phyloP scores from a whole-genome alignment of 345 rosid species.

The Luvunga scandens region DNA sequence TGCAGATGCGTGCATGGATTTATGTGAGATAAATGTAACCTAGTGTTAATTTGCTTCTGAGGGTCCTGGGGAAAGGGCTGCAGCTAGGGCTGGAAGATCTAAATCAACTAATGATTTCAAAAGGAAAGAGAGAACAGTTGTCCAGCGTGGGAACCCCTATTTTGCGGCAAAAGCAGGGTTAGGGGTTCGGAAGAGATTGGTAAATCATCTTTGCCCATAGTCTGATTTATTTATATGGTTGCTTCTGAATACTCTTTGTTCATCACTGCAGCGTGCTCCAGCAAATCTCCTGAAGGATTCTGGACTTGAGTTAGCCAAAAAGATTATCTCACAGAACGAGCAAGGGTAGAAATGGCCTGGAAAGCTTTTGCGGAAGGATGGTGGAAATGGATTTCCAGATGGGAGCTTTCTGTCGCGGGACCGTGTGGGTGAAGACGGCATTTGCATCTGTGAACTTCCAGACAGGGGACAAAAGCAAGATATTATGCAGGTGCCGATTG shows the following conservation, averaged over 20 bases:
- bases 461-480: background rate
- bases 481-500: slow-evolving; percentile 7
- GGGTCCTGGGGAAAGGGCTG: background rate
- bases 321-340: background rate
- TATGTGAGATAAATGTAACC: background rate
- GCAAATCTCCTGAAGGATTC: background rate
- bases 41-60: background rate
- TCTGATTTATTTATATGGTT: background rate
- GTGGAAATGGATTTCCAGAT: too few relatives aligned
- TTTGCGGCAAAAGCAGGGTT: background rate
- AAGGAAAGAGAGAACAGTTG: background rate
- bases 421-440: background rate
- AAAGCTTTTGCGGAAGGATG: too few relatives aligned
- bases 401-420: background rate
- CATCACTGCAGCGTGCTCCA: slow-evolving; percentile 4
- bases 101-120: background rate
- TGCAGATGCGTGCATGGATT: background rate
- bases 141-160: background rate
- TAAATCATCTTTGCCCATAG: background rate
- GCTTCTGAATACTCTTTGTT: background rate
- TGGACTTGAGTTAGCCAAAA: background rate
- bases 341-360: background rate
- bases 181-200: background rate
- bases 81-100: background rate
- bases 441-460: slow-evolving; percentile 12